Evolutionary conservation across 352 stramenopile genomes (phyloP), one percentile per base, ranked within the genome.

Genomic region (Saprolegnia parasitica): DNA sequence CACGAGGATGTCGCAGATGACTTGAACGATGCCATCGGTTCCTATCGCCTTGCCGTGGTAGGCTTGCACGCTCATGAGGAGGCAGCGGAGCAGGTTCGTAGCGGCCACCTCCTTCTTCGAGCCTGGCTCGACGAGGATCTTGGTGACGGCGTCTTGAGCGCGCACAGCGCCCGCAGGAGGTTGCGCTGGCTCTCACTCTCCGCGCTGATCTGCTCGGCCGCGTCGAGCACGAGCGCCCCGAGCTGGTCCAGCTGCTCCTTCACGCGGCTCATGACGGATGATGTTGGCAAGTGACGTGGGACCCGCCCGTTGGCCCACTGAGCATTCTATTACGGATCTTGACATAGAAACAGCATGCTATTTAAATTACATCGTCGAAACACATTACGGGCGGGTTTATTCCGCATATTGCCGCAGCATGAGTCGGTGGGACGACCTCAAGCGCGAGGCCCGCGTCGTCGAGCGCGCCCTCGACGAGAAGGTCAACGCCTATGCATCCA

Each of bases 391-490:
- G 42, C 42, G 42, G 42, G 42, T 49, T 49, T 35, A 35, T 35
- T 35, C 29, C 29, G 2, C 29, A 35, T 35, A 2, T 35, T 35
- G 29, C 2, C 29, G 29, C 29, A 35, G 29, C 29, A 70, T 45
- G 32, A 60, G 52, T 24, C 13, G 52, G 63, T 95, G 87, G 87
- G 87, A 95, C 54, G 83, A 94, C 11, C 75, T 95, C 55, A 78
- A 84, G 49, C 82, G 78, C 55, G 77, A 78, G 26, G 87, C 87
- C 61, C 80, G 86, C 66, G 74, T 77, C 9, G 79, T 85, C n/a
- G 87, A 95, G 76, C 83, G 77, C 29, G 78, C 81, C 58, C 76
- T 95, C 56, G 87, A 92, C 75, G 86, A 93, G 65, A 93, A 95
- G 64, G 88, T 93, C 56, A 78, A 81, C 16, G 71, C 84, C 0